phyloP scores from a whole-genome alignment of 768 basidiomycete species.

The Mycena albidolilacea region DNA sequence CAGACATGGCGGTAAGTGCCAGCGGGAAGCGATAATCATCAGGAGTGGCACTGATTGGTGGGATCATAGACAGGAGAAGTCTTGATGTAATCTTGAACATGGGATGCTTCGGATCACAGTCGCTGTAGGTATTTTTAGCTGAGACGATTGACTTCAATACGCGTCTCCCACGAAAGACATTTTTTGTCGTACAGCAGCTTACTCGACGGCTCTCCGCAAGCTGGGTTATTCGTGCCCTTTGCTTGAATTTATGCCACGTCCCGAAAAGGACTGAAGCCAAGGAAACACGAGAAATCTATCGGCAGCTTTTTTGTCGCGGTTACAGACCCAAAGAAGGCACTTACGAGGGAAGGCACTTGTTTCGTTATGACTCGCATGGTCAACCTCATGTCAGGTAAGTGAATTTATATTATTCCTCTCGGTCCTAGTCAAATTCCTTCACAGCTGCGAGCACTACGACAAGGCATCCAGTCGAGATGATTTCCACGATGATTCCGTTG shows the following conservation, averaged over 20 bases:
- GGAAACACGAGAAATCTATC: neutral
- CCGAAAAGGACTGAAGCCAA: neutral
- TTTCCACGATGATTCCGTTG: neutral
- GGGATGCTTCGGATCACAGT: too few relatives aligned
- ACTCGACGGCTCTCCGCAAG: neutral
- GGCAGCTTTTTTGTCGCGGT: neutral
- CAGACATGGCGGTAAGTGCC: too few relatives aligned
- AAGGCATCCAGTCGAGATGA: neutral
- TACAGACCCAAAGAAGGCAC: neutral
- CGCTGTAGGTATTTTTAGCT: too few relatives aligned
- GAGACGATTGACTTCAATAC: neutral
- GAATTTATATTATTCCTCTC: neutral
- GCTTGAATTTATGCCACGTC: neutral
- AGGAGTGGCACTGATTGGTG: too few relatives aligned
- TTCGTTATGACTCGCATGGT: neutral
- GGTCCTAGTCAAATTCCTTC: neutral
- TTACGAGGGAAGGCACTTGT: neutral
- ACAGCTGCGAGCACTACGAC: conserved; percentile 1
- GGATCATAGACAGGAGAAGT: too few relatives aligned
- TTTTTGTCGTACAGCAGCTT: neutral
- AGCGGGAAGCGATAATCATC: too few relatives aligned
- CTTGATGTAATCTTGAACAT: too few relatives aligned
- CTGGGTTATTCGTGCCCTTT: neutral
- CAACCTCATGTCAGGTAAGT: neutral
- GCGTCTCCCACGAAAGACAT: neutral